These are phyloP conservation scores for Cyclotella atomus DNA, from an alignment of 108 stramenopile genomes.

Conservation along the genomic window DNA sequence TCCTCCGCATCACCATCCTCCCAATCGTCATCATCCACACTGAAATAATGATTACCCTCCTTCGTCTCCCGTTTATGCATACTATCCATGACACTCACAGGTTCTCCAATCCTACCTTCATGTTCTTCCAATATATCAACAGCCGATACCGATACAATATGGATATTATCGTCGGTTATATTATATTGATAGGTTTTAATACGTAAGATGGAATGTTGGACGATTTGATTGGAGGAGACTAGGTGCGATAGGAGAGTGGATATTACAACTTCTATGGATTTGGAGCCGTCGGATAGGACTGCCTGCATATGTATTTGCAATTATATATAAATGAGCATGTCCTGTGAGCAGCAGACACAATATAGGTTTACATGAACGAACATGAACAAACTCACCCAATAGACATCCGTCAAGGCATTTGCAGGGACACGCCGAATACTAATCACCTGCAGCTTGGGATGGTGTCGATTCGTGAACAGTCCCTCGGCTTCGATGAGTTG, in stretches of 20 bases:
- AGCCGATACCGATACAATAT: conserved; percentile 38
- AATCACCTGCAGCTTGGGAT: conserved; percentile 42
- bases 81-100: conserved; percentile 39
- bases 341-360: no score
- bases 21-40: conserved; percentile 48
- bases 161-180: conserved; percentile 52
- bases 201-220: conserved; percentile 30
- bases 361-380: no score
- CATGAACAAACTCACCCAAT: conserved; percentile 31
- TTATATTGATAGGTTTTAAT: conserved; percentile 51
- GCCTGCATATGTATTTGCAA: conserved; percentile 16
- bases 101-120: conserved; percentile 29
- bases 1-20: conserved; percentile 31
- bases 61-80: conserved; percentile 29
- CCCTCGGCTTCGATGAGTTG: conserved; percentile 45
- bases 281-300: conserved; percentile 37
- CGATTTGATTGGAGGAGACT: conserved; percentile 36
- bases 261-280: conserved; percentile 49
- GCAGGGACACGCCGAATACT: conserved; percentile 52
- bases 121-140: conserved; percentile 28
- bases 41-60: conserved; percentile 46
- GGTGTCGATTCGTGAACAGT: conserved; percentile 27
- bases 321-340: background rate
- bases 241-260: conserved; percentile 44
- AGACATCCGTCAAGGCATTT: conserved; percentile 50